Conservation (phyloP, 164 flowering plant genomes). For the Euptelea pleiosperma region DNA sequence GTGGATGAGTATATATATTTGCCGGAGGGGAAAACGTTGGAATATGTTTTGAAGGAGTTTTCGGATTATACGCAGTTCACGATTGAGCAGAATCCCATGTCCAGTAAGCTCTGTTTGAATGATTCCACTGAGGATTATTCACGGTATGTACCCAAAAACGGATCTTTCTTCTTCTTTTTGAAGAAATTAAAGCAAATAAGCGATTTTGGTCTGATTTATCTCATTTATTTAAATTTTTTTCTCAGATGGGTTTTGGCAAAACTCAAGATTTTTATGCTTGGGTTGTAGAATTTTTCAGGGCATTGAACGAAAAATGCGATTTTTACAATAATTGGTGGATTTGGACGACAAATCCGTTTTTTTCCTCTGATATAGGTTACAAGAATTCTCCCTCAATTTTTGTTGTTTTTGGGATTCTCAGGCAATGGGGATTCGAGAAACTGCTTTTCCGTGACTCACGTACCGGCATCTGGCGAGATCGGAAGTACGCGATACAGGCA, state of each 20-base stretch:
- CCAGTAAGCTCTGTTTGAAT: slow-evolving; percentile 49
- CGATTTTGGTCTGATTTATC: too few relatives aligned
- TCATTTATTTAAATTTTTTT: background rate
- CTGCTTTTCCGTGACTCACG: slow-evolving; percentile 44
- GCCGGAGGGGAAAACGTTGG: slow-evolving; percentile 40
- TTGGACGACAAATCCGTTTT: too few relatives aligned
- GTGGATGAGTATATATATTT: slow-evolving; percentile 67
- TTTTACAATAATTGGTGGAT: too few relatives aligned
- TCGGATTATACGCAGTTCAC: slow-evolving; percentile 57
- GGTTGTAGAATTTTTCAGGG: too few relatives aligned
- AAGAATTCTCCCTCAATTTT: too few relatives aligned
- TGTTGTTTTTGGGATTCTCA: slow-evolving; percentile 10
- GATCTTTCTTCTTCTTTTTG: too few relatives aligned
- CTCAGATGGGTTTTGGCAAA: too few relatives aligned
- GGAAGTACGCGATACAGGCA: slow-evolving; percentile 52
- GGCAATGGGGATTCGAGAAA: slow-evolving; percentile 65
- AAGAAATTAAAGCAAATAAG: too few relatives aligned
- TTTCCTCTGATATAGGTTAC: too few relatives aligned
- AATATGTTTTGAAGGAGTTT: slow-evolving; percentile 43
- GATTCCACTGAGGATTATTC: slow-evolving; percentile 34
- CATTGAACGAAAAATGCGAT: too few relatives aligned
- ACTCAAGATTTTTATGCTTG: too few relatives aligned
- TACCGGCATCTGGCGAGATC: slow-evolving; percentile 36
- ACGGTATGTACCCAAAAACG: slow-evolving; percentile 28
- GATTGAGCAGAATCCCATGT: slow-evolving; percentile 72